Conservation (phyloP, 306 rosid species). For the Acmispon strigosus region DNA sequence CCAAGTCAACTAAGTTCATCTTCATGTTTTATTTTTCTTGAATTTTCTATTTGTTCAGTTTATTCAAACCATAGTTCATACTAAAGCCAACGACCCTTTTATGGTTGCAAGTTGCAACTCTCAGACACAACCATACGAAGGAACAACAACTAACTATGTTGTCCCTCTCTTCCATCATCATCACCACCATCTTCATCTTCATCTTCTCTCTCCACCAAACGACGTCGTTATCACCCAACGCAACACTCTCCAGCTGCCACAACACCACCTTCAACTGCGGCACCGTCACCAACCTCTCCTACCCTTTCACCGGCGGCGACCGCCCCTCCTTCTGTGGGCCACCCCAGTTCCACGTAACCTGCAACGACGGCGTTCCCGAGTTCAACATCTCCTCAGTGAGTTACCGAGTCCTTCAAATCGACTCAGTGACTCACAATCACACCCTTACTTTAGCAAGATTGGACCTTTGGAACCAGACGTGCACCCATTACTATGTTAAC, state of each 20-base stretch:
- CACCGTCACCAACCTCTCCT: slow-evolving; percentile 28
- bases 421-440: neutral
- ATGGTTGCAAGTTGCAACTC: too few species aligned
- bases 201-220: slow-evolving; percentile 16
- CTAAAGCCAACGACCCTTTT: slow-evolving; percentile 9
- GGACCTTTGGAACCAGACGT: slow-evolving; percentile 60
- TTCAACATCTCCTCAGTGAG: slow-evolving; percentile 23
- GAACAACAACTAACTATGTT: neutral
- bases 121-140: neutral
- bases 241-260: slow-evolving; percentile 30
- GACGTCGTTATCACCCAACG: slow-evolving; percentile 25
- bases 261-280: slow-evolving; percentile 51
- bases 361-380: slow-evolving; percentile 21
- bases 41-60: neutral
- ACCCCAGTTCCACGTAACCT: slow-evolving; percentile 37
- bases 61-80: neutral
- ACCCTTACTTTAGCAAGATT: slow-evolving; percentile 33
- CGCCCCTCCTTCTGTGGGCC: slow-evolving; percentile 51
- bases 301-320: slow-evolving; percentile 49
- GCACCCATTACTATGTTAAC: slow-evolving; percentile 22
- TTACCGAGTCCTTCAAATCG: slow-evolving; percentile 38
- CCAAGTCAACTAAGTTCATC: slow-evolving; percentile 28
- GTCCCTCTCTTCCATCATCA: neutral
- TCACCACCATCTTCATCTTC: neutral
- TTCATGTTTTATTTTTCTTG: neutral